Evolutionary conservation across 202 grass and related monocot species (phyloP), one percentile per base, ranked within the genome.

Genomic region (Elaeis oleifera): DNA sequence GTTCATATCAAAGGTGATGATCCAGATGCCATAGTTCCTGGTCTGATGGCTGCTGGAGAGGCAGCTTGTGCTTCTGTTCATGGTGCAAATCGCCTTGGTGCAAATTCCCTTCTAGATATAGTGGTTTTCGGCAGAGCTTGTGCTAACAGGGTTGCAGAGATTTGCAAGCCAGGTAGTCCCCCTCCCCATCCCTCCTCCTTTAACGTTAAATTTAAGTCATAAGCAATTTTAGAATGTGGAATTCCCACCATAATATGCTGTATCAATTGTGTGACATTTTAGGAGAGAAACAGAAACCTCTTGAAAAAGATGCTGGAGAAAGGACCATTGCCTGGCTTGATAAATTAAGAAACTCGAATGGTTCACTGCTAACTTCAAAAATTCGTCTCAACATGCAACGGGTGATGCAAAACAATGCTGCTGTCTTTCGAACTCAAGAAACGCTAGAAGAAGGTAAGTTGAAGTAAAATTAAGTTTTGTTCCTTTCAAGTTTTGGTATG

Each of bases 81-180:
- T 70, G 83, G 83, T 58, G 74, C 83, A 67, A 86, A 86, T 51
- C 65, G 78, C 31, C 74, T 86, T 7, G 78, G 83, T 14, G 83
- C 83, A 28, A 86, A 86, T 73, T 85, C 83, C 18, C 83, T 85
- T 71, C 83, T 85, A 67, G 83, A 85, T 59, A 85, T 85, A 66
- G 83, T 86, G 65, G 78, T 86, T 67, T 86, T 86, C 55, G 78
- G 83, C 55, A 78, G 83, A 78, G 83, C 83, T 72, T 86, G 83
- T 63, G 78, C 83, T 5, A 86, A 86, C 60, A 86, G 83, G 25
- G 78, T 86, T 18, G 83, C 83, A 53, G 66, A 71, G 4, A 81
- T 81, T 56, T 78, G 78, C 68, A 86, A 78, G 48, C 78, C 83
- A 81, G 78, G 83, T 17, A 77, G 49, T 44, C 1, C 6, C 36